Evolutionary conservation across 2,329 filamentous ascomycete species (phyloP).

Genomic region (Metarhizium album): DNA sequence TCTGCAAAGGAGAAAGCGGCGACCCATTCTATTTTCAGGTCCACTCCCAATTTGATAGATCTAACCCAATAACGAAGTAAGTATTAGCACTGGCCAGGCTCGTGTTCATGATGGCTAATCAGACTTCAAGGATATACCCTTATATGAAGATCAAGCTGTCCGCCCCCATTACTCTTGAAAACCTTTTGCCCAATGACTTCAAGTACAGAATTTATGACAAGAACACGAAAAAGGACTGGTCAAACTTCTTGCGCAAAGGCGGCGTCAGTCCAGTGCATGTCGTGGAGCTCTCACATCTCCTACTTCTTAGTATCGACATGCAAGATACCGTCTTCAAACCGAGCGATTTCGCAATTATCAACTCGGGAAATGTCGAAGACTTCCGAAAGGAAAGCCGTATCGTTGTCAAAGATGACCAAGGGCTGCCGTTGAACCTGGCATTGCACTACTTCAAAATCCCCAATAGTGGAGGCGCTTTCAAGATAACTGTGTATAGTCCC

Average conservation of each 20-base stretch:
- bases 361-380: slow-evolving; percentile 76
- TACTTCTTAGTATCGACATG: slow-evolving; percentile 90
- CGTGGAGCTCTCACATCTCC: slow-evolving; percentile 85
- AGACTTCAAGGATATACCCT: slow-evolving; percentile 59
- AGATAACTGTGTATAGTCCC: slow-evolving; percentile 87
- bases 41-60: slow-evolving; percentile 73
- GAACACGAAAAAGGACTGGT: slow-evolving; percentile 98
- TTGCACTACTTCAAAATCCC: slow-evolving; percentile 87
- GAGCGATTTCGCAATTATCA: slow-evolving; percentile 96
- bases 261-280: slow-evolving; percentile 96
- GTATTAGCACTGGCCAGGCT: slow-evolving; percentile 12
- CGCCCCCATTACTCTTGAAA: slow-evolving; percentile 88
- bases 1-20: slow-evolving; percentile 76
- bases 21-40: slow-evolving; percentile 97
- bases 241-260: slow-evolving; percentile 92
- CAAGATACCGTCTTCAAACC: slow-evolving; percentile 91
- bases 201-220: slow-evolving; percentile 99
- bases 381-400: slow-evolving; percentile 75
- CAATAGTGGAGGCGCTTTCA: slow-evolving; percentile 90
- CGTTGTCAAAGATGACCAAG: slow-evolving; percentile 74
- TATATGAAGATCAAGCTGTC: slow-evolving; percentile 91
- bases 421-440: slow-evolving; percentile 66
- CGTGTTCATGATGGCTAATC: not conserved
- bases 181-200: slow-evolving; percentile 92
- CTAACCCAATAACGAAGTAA: slow-evolving; percentile 68